Evolutionary conservation across 139 green algal species (phyloP).

Genomic region (Tetraselmis chui): DNA sequence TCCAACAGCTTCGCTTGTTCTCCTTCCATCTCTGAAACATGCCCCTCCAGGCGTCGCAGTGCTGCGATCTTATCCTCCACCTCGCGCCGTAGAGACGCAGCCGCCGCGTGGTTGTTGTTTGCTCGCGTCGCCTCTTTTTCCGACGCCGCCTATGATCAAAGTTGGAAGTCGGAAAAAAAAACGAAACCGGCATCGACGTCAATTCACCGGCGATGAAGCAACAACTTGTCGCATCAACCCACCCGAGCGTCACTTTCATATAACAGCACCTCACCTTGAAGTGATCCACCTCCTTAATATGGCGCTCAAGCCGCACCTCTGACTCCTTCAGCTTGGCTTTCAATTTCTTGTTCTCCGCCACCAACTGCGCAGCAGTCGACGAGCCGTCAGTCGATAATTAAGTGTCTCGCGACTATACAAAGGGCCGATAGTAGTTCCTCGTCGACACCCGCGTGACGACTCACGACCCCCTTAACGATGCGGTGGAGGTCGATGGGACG

Average conservation of each 20-base stretch:
- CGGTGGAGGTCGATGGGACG: no score
- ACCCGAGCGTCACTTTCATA: background rate
- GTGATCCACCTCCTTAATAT: background rate
- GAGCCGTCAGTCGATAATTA: no score
- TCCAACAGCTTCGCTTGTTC: background rate
- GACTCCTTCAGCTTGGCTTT: background rate
- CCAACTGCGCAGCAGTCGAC: background rate
- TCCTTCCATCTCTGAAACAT: background rate
- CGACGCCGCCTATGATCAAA: background rate
- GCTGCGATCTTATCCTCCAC: background rate
- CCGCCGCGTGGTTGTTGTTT: background rate
- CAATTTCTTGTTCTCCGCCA: background rate
- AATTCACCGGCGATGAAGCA: no score
- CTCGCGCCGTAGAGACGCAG: background rate
- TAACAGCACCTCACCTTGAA: background rate
- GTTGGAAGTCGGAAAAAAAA: no score
- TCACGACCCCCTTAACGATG: no score
- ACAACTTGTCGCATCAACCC: background rate
- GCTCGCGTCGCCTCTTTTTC: background rate
- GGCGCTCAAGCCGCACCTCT: background rate
- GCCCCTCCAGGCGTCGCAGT: background rate
- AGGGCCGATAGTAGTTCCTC: no score
- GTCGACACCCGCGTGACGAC: no score
- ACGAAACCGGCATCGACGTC: no score
- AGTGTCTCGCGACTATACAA: no score